Conservation (phyloP, 1,284 basidiomycete genomes). For the Sanguinoderma infundibulare region DNA sequence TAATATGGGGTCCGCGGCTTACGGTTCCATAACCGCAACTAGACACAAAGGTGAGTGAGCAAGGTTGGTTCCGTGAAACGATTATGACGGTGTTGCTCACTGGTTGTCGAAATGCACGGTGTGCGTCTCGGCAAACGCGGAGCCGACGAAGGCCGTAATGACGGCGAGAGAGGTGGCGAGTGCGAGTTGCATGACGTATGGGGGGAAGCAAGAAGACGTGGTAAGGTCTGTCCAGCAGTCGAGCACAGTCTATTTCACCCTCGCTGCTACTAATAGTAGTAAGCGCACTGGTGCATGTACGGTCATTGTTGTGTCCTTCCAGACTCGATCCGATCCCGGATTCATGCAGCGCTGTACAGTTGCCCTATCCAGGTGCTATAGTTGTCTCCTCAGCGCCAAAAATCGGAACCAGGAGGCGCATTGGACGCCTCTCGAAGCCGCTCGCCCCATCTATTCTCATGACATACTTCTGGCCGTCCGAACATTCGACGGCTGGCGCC, state of each 20-base stretch:
- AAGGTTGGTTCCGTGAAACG: background rate
- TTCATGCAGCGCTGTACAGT: too few relatives aligned
- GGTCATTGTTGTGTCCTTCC: too few relatives aligned
- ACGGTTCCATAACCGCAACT: constrained; percentile 45
- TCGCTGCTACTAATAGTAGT: too few relatives aligned
- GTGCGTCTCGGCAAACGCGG: constrained; percentile 41
- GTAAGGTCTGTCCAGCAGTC: background rate
- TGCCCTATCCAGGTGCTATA: too few relatives aligned
- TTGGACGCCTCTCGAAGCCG: too few relatives aligned
- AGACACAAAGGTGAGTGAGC: background rate
- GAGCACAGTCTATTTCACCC: background rate
- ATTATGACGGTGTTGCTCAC: constrained; percentile 27
- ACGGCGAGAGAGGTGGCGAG: constrained; percentile 33
- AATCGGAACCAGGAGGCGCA: too few relatives aligned
- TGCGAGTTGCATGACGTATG: constrained; percentile 36
- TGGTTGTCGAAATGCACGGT: constrained; percentile 42
- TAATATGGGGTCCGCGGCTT: background rate
- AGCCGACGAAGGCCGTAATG: constrained; percentile 28
- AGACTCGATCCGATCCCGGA: too few relatives aligned
- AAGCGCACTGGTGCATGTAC: too few relatives aligned
- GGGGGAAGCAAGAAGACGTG: background rate
- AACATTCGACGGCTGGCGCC: too few relatives aligned
- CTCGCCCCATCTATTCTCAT: too few relatives aligned
- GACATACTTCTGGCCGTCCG: too few relatives aligned
- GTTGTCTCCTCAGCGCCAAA: too few relatives aligned